Evolutionary conservation across 371 early-diverging fungal species (phyloP), one percentile per base, ranked within the genome.

Genomic region (Saksenaea oblongispora): DNA sequence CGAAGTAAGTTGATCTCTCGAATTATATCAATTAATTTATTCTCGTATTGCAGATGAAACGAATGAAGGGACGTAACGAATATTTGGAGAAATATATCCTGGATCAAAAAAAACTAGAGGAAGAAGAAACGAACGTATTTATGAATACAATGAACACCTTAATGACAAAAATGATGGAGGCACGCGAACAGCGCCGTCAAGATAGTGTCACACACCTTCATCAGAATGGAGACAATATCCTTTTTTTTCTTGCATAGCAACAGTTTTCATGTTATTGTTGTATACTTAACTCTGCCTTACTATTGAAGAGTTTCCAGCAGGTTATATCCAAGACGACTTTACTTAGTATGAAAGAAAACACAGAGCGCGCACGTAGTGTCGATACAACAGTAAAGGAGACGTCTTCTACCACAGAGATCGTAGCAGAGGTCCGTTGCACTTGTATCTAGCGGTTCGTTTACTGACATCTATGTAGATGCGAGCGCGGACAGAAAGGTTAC

Each of bases 41-140:
- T 18, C 8, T 44, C 13, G 27, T 17, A 44, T n/a, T 39, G 8
- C 27, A 59, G 59, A 59, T 18, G 13, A 24, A 31, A 15, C 41
- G 47, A 28, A 26, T 59, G 15, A 59, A 59, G 31, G n/a, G 44
- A n/a, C 18, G 22, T 11, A 59, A 59, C 47, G 31, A 41, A 22
- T 22, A 22, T 22, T 26, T 47, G 44, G 44, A 28, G 15, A 39
- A 44, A 13, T 26, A 26, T 17, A 42, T 41, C 0, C 10, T 44
- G 5, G 24, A 41, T 44, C 42, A 59, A 26, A 59, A 59, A 28
- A 44, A 18, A 59, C 26, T 41, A 28, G 59, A 59, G n/a, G 42
- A 59, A 59, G 59, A 59, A 10, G 59, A 41, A 7, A 47, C 3
- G 37, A 59, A 59, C 54, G 59, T 26, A 11, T 62, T 66, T 2